Base-by-base conservation (phyloP, 306 rosid genomes). In the Vigna trinervia region DNA sequence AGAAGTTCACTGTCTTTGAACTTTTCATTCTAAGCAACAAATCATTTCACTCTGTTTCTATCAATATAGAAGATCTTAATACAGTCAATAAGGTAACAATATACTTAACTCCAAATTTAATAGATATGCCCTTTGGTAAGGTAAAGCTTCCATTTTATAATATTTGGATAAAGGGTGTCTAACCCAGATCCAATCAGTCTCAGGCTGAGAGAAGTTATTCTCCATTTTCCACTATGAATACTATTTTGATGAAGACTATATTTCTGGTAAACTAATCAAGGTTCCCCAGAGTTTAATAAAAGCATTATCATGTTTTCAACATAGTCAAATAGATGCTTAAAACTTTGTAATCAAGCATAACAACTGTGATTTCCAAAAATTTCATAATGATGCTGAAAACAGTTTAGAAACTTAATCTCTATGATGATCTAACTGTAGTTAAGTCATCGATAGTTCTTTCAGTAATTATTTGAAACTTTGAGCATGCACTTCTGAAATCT, bases 151-250 rank as follows among this genome's bases (percentile, higher is more conserved):
- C 32, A 30, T 50, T 38, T 57, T 36, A 38, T 5, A 78, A 69
- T 61, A 78, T 73, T 78, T 71, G 8, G 46, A 28, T 11, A 45
- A 69, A 30, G 28, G 53, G 71, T 46, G 22, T 46, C 69, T 28
- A 58, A 57, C 60, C 38, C 61, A 69, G 62, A 58, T 68, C 60
- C 34, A 78, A 78, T 56, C 69, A 68, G 26, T 32, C 68, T 53
- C 17, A 13, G n/a, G 32, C 15, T 19, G 60, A 39, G 66, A 65
- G 39, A 76, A 64, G 22, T 30, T 36, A 68, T 20, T 41, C 2
- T 34, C 36, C 19, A 20, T 20, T 14, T 43, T 66, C 53, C 11
- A 20, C 32, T 11, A 66, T 5, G 71, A 41, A 64, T 38, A 39
- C 19, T 38, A 4, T 17, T 15, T 50, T 64, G 30, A 38, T 64